Evolutionary conservation across 2,329 filamentous ascomycete genomes (phyloP).

Genomic region (Calonectria multiphialidica): DNA sequence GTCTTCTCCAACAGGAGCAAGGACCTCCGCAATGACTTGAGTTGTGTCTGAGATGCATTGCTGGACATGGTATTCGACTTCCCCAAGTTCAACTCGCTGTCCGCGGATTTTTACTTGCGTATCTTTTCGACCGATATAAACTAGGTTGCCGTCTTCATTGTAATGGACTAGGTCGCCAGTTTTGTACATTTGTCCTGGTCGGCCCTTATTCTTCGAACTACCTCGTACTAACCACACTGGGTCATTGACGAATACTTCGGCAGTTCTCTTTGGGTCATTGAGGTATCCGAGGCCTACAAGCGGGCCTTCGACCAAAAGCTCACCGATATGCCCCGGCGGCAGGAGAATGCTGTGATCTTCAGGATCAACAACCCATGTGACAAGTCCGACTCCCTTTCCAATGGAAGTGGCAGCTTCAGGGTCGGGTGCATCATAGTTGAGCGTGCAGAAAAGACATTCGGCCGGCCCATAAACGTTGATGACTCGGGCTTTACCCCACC

Average conservation of each 20-base stretch:
- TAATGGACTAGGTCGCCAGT: conserved; percentile 61
- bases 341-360: conserved; percentile 34
- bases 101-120: conserved; percentile 28
- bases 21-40: not conserved
- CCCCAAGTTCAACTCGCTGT: conserved; percentile 23
- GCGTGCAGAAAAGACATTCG: conserved; percentile 20
- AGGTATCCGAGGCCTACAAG: conserved; percentile 63
- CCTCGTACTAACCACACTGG: conserved; percentile 49
- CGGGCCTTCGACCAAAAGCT: conserved; percentile 60
- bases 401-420: not conserved
- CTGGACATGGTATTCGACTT: conserved; percentile 15
- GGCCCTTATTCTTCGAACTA: not conserved
- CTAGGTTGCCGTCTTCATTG: conserved; percentile 52
- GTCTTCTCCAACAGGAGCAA: not conserved
- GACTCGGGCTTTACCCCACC: not conserved
- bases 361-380: conserved; percentile 40
- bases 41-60: not conserved
- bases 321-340: conserved; percentile 50
- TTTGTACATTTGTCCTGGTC: conserved; percentile 50
- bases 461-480: conserved; percentile 21
- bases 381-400: conserved; percentile 7
- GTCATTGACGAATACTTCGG: conserved; percentile 45
- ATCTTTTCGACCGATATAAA: conserved; percentile 43
- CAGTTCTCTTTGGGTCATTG: conserved; percentile 50
- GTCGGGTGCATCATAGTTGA: not conserved